Evolutionary conservation across 371 early-diverging fungal genomes (phyloP), one percentile per base, ranked within the genome.

Genomic region (Rhizopus stolonifer): DNA sequence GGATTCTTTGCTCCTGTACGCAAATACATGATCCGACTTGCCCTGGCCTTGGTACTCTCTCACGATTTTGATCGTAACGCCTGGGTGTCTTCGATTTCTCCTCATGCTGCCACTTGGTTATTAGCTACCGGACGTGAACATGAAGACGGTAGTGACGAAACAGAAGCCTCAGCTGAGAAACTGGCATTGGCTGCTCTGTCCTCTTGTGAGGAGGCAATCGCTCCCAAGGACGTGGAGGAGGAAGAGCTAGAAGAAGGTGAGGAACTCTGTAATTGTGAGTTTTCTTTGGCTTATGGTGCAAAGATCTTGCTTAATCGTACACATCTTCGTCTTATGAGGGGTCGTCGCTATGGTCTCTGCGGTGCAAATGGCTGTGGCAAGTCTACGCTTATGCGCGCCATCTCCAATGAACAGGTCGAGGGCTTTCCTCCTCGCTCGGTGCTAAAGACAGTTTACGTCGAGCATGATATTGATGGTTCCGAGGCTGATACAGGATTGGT

Each of bases 301-400:
- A 88, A 86, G 86, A 86, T 90, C 74, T 68, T 90, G 53, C 71
- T 91, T 40, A 90, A 88, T 73, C 81, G 86, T 62, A 87, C 90
- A 45, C 67, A 77, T 53, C 79, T 91, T 52, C 82, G 80, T 61
- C 77, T 90, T 29, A 84, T 83, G 69, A 81, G 87, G 54, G 92
- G 92, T 54, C 83, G 82, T 59, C 84, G 88, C 42, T 92, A 92
- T 73, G 92, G 90, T 56, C 75, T 92, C 25, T 89, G 89, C 73
- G 92, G 92, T 49, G 80, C 79, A 44, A 94, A 92, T 73, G 95
- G 93, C 42, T 83, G 88, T 58, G 95, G 95, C 60, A 94, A 94
- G 64, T 84, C 90, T 23, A 93, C 95, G 32, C 71, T 94, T 31
- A 86, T 94, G 87, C 83, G 90, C 47, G 83, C 93, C 36, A 86